A percentile compares a stretch with the other conserved stretches of the same genome.
phyloP scores from a whole-genome alignment of 1,139 yeast genomes.

The Diutina sp. region DNA sequence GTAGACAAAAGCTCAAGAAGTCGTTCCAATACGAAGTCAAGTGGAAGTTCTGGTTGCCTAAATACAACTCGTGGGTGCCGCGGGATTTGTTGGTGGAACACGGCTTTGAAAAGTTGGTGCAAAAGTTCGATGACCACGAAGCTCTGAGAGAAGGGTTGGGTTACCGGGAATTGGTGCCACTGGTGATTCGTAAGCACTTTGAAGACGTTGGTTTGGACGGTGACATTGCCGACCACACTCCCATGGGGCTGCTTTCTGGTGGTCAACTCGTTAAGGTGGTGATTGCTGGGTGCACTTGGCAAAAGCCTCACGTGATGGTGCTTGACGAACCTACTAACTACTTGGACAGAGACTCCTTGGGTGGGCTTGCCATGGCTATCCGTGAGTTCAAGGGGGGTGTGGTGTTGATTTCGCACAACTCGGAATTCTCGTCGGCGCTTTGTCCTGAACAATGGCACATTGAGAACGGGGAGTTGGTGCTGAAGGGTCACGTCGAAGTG shows the following conservation, averaged over 20 bases:
- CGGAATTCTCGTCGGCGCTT: conserved; percentile 91
- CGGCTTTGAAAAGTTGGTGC: conserved; percentile 82
- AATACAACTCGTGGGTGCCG: conserved; percentile 87
- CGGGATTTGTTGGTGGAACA: conserved; percentile 66
- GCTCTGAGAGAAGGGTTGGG: conserved; percentile 98
- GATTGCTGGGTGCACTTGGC: conserved; percentile 99
- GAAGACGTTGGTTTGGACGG: conserved; percentile 97
- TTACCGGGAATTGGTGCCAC: conserved; percentile 82
- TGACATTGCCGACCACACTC: conserved; percentile 96
- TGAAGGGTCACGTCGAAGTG: conserved; percentile 67
- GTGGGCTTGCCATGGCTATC: conserved; percentile 94
- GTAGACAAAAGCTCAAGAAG: conserved; percentile 93
- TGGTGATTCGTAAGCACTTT: conserved; percentile 89
- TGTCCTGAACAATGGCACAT: conserved; percentile 99
- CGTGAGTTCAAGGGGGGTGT: conserved; percentile 98
- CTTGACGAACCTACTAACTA: conserved; percentile 98
- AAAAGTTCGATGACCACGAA: conserved; percentile 94
- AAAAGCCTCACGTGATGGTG: conserved; percentile 95
- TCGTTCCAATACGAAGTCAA: conserved; percentile 93
- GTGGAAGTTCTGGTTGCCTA: conserved; percentile 91
- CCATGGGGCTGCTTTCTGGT: conserved; percentile 92
- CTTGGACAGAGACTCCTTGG: conserved; percentile 93
- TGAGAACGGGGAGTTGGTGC: conserved; percentile 80
- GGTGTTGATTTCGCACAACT: conserved; percentile 95
- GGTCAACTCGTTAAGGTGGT: conserved; percentile 98